Conservation (phyloP, 805 yeast species). For the Metschnikowia drakensbergensis region DNA sequence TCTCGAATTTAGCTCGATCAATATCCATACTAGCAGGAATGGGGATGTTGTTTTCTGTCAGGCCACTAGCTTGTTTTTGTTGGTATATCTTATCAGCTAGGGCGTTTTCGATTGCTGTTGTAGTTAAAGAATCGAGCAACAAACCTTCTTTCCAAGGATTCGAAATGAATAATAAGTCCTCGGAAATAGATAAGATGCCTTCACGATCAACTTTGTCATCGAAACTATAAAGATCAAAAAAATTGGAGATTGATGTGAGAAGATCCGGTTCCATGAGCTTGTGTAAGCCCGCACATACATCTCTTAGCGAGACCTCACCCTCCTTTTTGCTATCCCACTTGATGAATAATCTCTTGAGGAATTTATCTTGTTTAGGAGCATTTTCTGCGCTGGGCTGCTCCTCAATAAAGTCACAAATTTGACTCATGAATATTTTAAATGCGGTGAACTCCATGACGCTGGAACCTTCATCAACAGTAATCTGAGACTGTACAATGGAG, state of each 20-base stretch:
- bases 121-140: constrained; percentile 61
- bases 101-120: constrained; percentile 57
- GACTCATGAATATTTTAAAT: constrained; percentile 70
- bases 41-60: constrained; percentile 28
- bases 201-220: constrained; percentile 69
- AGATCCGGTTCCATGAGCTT: constrained; percentile 66
- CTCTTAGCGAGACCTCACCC: constrained; percentile 60
- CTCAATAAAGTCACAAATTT: constrained; percentile 72
- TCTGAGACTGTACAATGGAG: constrained; percentile 64
- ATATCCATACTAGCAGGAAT: constrained; percentile 59
- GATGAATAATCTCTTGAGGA: constrained; percentile 60
- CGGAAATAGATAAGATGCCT: constrained; percentile 78
- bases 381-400: constrained; percentile 24
- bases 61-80: constrained; percentile 33
- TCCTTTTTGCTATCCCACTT: constrained; percentile 63
- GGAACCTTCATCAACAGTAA: constrained; percentile 45
- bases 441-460: constrained; percentile 73
- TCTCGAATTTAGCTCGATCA: constrained; percentile 58
- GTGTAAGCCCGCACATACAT: constrained; percentile 71
- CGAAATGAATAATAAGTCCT: constrained; percentile 78
- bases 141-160: constrained; percentile 79
- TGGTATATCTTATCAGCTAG: constrained; percentile 60
- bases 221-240: constrained; percentile 60
- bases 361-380: constrained; percentile 34
- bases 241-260: constrained; percentile 72